phyloP scores from a whole-genome alignment of 768 basidiomycete genomes.

The Tubosaeta sp. region DNA sequence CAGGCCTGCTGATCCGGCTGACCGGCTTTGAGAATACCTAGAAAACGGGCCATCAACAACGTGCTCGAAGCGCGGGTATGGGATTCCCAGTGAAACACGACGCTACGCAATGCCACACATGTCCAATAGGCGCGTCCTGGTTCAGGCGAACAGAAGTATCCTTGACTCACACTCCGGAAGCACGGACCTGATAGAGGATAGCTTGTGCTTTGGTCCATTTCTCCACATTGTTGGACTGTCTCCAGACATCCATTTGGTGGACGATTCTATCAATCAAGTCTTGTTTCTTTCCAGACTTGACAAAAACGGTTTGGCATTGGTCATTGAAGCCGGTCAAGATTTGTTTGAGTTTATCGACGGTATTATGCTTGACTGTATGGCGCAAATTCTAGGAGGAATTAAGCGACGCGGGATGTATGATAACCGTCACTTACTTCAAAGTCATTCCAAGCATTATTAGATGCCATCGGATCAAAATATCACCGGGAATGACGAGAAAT shows the following conservation, averaged over 20 bases:
- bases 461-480: constrained; percentile 47
- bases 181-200: constrained; percentile 64
- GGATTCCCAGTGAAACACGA: constrained; percentile 4
- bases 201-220: constrained; percentile 68
- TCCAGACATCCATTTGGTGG: constrained; percentile 56
- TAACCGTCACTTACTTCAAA: constrained; percentile 55
- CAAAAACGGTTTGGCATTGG: constrained; percentile 62
- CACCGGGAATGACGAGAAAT: constrained; percentile 3
- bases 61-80: constrained; percentile 3
- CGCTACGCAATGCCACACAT: constrained; percentile 7
- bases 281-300: constrained; percentile 82
- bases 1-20: constrained; percentile 19
- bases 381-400: constrained; percentile 52
- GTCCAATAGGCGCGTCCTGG: constrained; percentile 8
- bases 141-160: constrained; percentile 8
- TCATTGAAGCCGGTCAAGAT: constrained; percentile 76
- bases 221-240: constrained; percentile 49
- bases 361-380: constrained; percentile 69
- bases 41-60: constrained; percentile 14
- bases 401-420: constrained; percentile 11
- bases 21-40: constrained; percentile 28
- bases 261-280: constrained; percentile 80
- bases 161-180: constrained; percentile 58
- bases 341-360: constrained; percentile 82
- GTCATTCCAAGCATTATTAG: constrained; percentile 59